Percentiles rank a stretch among this genome's conserved stretches.
phyloP scores from a whole-genome alignment of 1,284 basidiomycete genomes.

The Inonotus hispidus region DNA sequence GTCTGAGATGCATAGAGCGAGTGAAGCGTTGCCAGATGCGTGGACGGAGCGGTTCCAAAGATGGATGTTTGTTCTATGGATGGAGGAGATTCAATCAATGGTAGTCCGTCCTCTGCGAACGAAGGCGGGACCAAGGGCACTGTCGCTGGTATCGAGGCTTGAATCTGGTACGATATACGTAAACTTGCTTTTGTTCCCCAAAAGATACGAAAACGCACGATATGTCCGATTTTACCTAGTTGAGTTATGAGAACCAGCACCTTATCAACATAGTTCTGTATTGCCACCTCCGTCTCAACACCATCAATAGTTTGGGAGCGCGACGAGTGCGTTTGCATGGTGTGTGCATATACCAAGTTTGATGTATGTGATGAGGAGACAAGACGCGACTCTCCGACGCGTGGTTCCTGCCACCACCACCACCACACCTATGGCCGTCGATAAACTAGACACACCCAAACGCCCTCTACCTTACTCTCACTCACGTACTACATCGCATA shows the following conservation, averaged over 20 bases:
- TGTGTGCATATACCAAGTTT: neutral
- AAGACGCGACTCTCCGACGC: neutral
- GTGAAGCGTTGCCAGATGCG: slow-evolving; percentile 65
- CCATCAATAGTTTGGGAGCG: slow-evolving; percentile 47
- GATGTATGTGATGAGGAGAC: neutral
- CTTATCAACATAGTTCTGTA: slow-evolving; percentile 78
- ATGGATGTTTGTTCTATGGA: slow-evolving; percentile 72
- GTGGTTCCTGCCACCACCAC: neutral
- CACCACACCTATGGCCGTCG: neutral
- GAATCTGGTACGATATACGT: slow-evolving; percentile 47
- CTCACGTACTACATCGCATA: slow-evolving; percentile 6
- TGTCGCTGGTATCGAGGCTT: slow-evolving; percentile 71
- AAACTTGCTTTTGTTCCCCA: neutral
- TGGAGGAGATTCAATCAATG: slow-evolving; percentile 64
- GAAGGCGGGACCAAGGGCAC: slow-evolving; percentile 49
- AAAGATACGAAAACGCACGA: slow-evolving; percentile 45
- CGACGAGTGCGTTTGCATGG: slow-evolving; percentile 21
- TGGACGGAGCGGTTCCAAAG: slow-evolving; percentile 65
- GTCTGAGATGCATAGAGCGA: slow-evolving; percentile 83
- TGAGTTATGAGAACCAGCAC: slow-evolving; percentile 81
- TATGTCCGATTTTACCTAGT: slow-evolving; percentile 78
- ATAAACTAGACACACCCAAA: neutral
- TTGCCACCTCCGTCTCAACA: slow-evolving; percentile 62
- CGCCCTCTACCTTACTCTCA: slow-evolving; percentile 5
- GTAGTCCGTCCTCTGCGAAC: slow-evolving; percentile 29